phyloP scores from a whole-genome alignment of 108 stramenopile species.

The Skeletonema marinoi region DNA sequence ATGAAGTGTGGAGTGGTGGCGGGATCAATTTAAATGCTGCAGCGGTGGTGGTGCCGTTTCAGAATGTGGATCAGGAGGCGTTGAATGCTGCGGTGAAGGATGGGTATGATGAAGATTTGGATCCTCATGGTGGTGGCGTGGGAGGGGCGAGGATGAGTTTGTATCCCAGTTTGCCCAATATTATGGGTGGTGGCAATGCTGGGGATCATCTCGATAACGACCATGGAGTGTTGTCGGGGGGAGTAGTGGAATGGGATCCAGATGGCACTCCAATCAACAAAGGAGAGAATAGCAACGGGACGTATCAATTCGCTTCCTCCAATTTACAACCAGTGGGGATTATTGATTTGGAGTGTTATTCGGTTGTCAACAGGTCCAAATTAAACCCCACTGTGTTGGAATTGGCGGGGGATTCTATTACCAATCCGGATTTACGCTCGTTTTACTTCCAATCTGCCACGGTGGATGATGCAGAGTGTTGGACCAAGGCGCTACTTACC shows the following conservation, averaged over 20 bases:
- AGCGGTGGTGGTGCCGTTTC: conserved; percentile 22
- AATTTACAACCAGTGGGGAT: conserved; percentile 86
- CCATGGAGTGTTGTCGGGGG: not conserved
- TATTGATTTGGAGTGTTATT: conserved; percentile 96
- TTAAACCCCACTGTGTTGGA: conserved; percentile 76
- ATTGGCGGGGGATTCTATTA: conserved; percentile 76
- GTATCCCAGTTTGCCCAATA: conserved; percentile 36
- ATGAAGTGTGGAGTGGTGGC: conserved; percentile 47
- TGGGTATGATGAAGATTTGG: conserved; percentile 57
- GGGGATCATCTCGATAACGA: not conserved
- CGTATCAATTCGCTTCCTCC: conserved; percentile 40
- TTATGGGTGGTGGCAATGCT: conserved; percentile 21
- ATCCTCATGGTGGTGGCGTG: not conserved
- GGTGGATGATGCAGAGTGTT: conserved; percentile 70
- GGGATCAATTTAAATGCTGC: conserved; percentile 41
- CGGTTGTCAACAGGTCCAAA: conserved; percentile 72
- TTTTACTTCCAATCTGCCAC: conserved; percentile 89
- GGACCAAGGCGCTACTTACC: conserved; percentile 77
- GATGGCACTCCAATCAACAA: not conserved
- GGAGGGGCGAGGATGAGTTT: conserved; percentile 11
- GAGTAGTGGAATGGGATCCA: conserved; percentile 12
- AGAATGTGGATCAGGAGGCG: conserved; percentile 70
- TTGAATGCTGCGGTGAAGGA: conserved; percentile 72
- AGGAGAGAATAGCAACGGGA: conserved; percentile 18
- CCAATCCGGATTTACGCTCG: conserved; percentile 82